These are phyloP conservation scores for Canavalia gladiata DNA, from an alignment of 306 rosid species.

Conservation along the genomic window DNA sequence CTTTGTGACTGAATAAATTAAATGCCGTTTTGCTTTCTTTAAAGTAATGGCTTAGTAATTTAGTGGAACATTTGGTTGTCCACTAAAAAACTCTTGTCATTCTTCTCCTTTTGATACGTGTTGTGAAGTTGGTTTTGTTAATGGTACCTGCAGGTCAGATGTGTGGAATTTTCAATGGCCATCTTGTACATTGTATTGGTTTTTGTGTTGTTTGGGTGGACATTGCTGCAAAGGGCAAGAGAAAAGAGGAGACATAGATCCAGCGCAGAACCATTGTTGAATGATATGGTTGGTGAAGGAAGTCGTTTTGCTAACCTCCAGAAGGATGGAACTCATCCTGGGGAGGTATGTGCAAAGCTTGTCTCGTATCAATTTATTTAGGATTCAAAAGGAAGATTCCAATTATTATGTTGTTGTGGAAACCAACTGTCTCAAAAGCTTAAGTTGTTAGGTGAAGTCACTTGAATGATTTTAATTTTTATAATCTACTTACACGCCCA, in stretches of 20 bases:
- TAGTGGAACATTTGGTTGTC: constrained; percentile 13
- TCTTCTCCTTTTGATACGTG: constrained; percentile 42
- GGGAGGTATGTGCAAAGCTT: constrained; percentile 59
- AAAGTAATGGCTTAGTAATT: constrained; percentile 34
- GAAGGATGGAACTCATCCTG: constrained; percentile 56
- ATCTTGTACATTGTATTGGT: constrained; percentile 71
- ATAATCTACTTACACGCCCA: neutral
- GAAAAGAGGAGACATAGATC: constrained; percentile 64
- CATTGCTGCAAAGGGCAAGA: constrained; percentile 61
- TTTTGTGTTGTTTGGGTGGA: constrained; percentile 81
- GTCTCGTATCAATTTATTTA: constrained; percentile 13
- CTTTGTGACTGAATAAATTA: constrained; percentile 25
- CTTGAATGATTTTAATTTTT: constrained; percentile 29
- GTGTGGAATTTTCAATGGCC: constrained; percentile 80
- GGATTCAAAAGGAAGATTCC: constrained; percentile 33
- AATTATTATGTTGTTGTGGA: neutral
- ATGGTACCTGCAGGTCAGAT: constrained; percentile 69
- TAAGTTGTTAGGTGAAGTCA: constrained; percentile 13
- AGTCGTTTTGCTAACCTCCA: constrained; percentile 53
- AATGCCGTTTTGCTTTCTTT: neutral
- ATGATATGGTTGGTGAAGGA: constrained; percentile 57
- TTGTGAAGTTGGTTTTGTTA: constrained; percentile 42
- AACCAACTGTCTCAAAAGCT: constrained; percentile 27
- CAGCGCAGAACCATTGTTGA: constrained; percentile 70
- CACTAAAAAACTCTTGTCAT: neutral